Evolutionary conservation across 306 rosid genomes (phyloP), one percentile per base, ranked within the genome.

Genomic region (Glycine latifolia): DNA sequence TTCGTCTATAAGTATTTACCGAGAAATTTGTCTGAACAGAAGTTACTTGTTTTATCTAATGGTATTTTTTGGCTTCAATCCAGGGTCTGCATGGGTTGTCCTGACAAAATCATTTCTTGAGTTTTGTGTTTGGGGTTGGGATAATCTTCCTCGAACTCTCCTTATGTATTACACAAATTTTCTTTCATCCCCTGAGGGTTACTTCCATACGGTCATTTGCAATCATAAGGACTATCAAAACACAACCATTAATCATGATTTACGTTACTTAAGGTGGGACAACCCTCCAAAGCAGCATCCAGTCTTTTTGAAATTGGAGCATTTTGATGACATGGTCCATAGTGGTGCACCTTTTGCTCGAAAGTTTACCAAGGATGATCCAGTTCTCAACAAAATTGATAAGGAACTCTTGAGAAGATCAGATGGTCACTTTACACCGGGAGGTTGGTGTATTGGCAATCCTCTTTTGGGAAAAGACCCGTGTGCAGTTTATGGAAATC

Each of bases 211-310:
- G 0, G 94, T 91, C 71, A 85, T 87, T 17, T 95, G 99, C 87
- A 95, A 93, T 85, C 94, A 91, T 86, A 95, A 93, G 86, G 96
- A 95, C 75, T 91, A 89, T 80, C 99, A 95, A 81, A 91, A 93
- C 91, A 95, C 97, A 0, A 93, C 94, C 3, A 88, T 91, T 48
- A 95, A 93, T 69, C 90, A 93, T 63, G 95, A 91, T 87, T 78
- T 95, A 72, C 99, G 86, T 58, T 93, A 88, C 52, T 56, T 82
- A 66, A 90, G 69, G 84, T 91, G 97, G 99, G 94, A 93, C 76
- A 87, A 70, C 56, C 95, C 93, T 37, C 97, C 97, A 0, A 90
- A 88, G 85, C 89, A 88, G 79, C 65, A 86, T 77, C 97, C 97
- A 3, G 11, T 95, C 17, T 73, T 82, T 52, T 80, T 88, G 67